phyloP scores from a whole-genome alignment of 2,329 filamentous ascomycete genomes.

The Emmonsia crescens region DNA sequence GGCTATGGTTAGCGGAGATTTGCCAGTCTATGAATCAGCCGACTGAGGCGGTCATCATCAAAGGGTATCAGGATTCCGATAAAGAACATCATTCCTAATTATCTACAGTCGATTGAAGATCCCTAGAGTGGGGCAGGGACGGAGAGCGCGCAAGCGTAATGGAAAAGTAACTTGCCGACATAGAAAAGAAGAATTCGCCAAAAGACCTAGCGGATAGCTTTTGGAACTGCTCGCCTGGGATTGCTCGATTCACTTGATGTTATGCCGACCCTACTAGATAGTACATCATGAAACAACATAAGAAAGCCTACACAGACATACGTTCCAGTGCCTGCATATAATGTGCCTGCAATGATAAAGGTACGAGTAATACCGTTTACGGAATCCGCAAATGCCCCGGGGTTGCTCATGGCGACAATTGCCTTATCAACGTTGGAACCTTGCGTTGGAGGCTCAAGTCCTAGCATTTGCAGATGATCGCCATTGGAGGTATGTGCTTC shows the following conservation, averaged over 20 bases:
- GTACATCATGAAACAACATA: background rate
- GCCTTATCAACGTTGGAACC: too few species aligned
- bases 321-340: constrained; percentile 28
- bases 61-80: constrained; percentile 64
- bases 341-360: constrained; percentile 24
- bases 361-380: constrained; percentile 28
- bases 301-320: constrained; percentile 7
- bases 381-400: constrained; percentile 24
- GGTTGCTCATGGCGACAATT: too few species aligned
- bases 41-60: constrained; percentile 52
- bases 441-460: constrained; percentile 41
- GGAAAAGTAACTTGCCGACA: constrained; percentile 33
- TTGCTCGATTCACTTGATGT: constrained; percentile 31
- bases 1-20: constrained; percentile 63
- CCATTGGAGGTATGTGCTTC: constrained; percentile 47
- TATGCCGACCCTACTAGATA: constrained; percentile 23
- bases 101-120: background rate
- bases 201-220: constrained; percentile 32
- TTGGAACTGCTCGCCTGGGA: constrained; percentile 36
- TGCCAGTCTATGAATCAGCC: constrained; percentile 51
- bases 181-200: constrained; percentile 45
- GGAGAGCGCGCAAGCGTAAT: background rate
- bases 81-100: constrained; percentile 55
- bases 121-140: background rate
- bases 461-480: constrained; percentile 56